A percentile compares a stretch with the other conserved stretches of the same genome.
Evolutionary conservation across 257 asterid species (phyloP).

Genomic region (Solanum lycopersicoides): DNA sequence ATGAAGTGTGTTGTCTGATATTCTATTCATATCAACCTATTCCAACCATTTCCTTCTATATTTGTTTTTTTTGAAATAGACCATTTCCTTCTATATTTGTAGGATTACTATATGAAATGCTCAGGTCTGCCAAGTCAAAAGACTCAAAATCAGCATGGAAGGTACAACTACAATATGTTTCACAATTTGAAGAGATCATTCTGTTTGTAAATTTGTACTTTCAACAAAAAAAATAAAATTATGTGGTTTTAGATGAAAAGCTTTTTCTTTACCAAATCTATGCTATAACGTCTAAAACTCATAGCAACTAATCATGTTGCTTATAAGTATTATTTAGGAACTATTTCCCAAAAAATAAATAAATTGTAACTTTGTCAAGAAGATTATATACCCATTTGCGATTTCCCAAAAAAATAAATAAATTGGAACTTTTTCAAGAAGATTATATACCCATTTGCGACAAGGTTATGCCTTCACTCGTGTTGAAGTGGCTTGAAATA

Average conservation of each 20-base stretch:
- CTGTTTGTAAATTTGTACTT: background rate
- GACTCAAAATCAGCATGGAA: conserved; percentile 92
- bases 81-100: conserved; percentile 14
- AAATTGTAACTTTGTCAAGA: background rate
- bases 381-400: background rate
- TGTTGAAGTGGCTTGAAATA: background rate
- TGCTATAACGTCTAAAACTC: background rate
- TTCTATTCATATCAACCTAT: background rate
- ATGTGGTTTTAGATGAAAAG: background rate
- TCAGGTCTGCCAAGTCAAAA: conserved; percentile 82
- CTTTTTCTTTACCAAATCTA: background rate
- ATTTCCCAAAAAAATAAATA: background rate
- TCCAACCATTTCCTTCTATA: background rate
- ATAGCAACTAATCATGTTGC: background rate
- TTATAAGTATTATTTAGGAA: background rate
- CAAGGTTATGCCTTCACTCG: background rate
- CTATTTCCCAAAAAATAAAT: background rate
- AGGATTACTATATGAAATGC: conserved; percentile 94
- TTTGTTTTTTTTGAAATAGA: conserved; percentile 1
- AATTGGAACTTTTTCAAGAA: background rate
- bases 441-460: background rate
- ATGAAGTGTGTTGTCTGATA: background rate
- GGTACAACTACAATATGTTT: conserved; percentile 31
- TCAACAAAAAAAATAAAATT: background rate
- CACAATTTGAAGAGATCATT: background rate